A percentile compares a stretch with the other conserved stretches of the same genome.
phyloP scores from a whole-genome alignment of 495 filamentous ascomycete genomes.

The Hypoxylon trugodes region DNA sequence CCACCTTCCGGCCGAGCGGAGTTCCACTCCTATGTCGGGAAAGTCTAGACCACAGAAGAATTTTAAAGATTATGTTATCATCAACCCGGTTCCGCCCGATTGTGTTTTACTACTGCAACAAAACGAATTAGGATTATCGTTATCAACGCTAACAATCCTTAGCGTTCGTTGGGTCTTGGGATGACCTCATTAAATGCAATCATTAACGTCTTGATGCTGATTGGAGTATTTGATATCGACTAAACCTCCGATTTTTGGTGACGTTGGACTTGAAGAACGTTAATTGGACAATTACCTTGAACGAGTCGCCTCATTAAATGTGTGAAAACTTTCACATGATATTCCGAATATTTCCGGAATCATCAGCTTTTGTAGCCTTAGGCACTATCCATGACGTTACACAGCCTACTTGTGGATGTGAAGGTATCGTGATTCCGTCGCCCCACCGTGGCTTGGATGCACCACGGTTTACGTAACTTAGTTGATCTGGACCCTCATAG shows the following conservation, averaged over 20 bases:
- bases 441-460: slow-evolving; percentile 29
- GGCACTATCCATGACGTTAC: slow-evolving; percentile 25
- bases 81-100: slow-evolving; percentile 31
- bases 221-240: slow-evolving; percentile 16
- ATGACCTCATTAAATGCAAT: slow-evolving; percentile 22
- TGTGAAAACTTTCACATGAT: slow-evolving; percentile 10
- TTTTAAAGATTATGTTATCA: slow-evolving; percentile 25
- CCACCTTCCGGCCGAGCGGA: slow-evolving; percentile 31
- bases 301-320: background rate
- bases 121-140: slow-evolving; percentile 9
- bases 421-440: slow-evolving; percentile 21
- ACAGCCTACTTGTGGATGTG: slow-evolving; percentile 8
- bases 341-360: slow-evolving; percentile 19
- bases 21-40: slow-evolving; percentile 26
- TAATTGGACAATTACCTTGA: slow-evolving; percentile 16
- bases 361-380: background rate
- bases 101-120: slow-evolving; percentile 21
- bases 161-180: slow-evolving; percentile 10
- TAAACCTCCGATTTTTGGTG: background rate
- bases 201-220: slow-evolving; percentile 19
- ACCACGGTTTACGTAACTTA: slow-evolving; percentile 29
- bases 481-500: slow-evolving; percentile 6
- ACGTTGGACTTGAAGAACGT: background rate
- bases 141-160: slow-evolving; percentile 12
- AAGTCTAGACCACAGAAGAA: slow-evolving; percentile 26